These are phyloP conservation scores for Monosporascus sp. DNA, from an alignment of 2,329 filamentous ascomycete genomes.

Conservation along the genomic window DNA sequence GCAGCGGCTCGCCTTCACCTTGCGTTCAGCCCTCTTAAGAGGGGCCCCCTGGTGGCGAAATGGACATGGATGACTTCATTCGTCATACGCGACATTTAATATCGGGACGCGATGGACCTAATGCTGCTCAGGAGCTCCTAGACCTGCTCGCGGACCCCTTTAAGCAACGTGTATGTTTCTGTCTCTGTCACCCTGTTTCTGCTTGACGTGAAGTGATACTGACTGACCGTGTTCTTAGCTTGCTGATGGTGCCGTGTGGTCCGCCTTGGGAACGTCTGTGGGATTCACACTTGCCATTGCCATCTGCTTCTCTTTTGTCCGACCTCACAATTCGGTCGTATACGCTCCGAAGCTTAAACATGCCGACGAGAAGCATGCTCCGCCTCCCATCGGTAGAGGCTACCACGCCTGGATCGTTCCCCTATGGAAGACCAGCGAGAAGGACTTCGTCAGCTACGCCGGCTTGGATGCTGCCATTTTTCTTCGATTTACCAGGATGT, in stretches of 20 bases:
- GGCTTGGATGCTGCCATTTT: slow-evolving; percentile 91
- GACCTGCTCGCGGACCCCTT: slow-evolving; percentile 48
- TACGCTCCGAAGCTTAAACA: slow-evolving; percentile 94
- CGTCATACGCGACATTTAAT: slow-evolving; percentile 8
- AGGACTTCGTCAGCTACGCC: slow-evolving; percentile 71
- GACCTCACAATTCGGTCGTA: slow-evolving; percentile 85
- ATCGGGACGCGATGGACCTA: slow-evolving; percentile 7
- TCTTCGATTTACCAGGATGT: slow-evolving; percentile 83
- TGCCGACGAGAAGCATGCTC: slow-evolving; percentile 83
- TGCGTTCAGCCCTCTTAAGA: neutral
- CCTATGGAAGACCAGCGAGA: slow-evolving; percentile 71
- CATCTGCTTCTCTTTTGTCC: slow-evolving; percentile 78
- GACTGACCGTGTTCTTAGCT: slow-evolving; percentile 28
- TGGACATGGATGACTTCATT: slow-evolving; percentile 13
- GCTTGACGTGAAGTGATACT: slow-evolving; percentile 1
- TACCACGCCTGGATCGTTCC: slow-evolving; percentile 82
- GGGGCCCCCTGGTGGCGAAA: slow-evolving; percentile 3
- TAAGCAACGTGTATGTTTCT: slow-evolving; percentile 35
- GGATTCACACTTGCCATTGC: slow-evolving; percentile 69
- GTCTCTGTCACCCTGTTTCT: neutral
- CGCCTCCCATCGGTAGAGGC: slow-evolving; percentile 80
- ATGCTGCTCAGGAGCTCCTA: slow-evolving; percentile 39
- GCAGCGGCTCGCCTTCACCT: neutral
- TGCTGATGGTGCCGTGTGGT: slow-evolving; percentile 60
- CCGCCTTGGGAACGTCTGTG: slow-evolving; percentile 75